Conservation (phyloP, 176 grass and related monocot species). For the Chloris gayana region DNA sequence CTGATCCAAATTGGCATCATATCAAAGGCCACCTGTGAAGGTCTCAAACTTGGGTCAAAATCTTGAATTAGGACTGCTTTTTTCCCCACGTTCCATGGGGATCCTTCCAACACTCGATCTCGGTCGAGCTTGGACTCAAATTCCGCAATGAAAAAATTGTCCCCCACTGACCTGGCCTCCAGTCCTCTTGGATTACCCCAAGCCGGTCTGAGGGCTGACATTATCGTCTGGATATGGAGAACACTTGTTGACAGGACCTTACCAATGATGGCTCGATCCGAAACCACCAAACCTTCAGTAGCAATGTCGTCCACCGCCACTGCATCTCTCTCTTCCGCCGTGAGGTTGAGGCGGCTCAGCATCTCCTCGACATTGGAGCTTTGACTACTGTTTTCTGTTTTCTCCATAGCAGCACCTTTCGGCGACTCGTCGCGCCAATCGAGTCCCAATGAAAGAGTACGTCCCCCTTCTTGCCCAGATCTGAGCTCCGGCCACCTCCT, state of each 20-base stretch:
- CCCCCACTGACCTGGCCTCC: background rate
- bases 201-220: background rate
- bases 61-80: no score
- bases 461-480: no score
- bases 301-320: background rate
- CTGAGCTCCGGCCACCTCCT: no score
- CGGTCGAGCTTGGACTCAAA: background rate
- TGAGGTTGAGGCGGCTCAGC: background rate
- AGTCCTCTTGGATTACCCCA: background rate
- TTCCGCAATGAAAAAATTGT: background rate
- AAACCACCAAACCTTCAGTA: background rate
- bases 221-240: background rate
- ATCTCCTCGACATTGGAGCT: background rate
- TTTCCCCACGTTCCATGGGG: background rate
- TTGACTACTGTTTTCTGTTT: no score
- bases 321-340: background rate
- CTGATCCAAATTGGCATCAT: no score
- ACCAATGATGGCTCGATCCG: background rate
- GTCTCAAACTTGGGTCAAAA: no score
- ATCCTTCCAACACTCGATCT: background rate
- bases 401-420: no score
- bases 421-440: no score
- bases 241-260: background rate
- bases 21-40: no score
- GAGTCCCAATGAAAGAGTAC: no score